Base-by-base conservation (phyloP, 768 basidiomycete species). In the Pleurotus giganteus region DNA sequence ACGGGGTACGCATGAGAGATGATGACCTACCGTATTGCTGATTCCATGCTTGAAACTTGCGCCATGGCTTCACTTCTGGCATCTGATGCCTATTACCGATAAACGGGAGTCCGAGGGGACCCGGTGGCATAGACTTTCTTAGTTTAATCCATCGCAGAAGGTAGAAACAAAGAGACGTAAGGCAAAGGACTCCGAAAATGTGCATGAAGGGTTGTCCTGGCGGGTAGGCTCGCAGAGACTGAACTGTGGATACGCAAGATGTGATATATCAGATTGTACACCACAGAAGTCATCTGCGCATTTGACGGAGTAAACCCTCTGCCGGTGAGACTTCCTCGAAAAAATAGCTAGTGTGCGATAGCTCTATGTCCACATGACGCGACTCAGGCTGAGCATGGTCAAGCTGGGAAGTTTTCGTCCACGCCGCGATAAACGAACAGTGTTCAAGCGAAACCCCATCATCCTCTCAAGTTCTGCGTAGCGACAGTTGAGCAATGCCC, bases 81-180 rank as follows among this genome's bases (percentile, higher is more conserved):
- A 80, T 63, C 53, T 81, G 75, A 53, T 76, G 69, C 32, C 66
- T 63, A 59, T 80, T 82, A 0, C 80, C 79, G 23, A 80, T 68
- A 45, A 67, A 70, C 2, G 77, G 78, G 15, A 78, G 59, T 27
- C 75, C 75, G 2, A 69, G 60, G 37, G 78, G 78, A 2, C 78
- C 78, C 0, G 78, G 78, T 23, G 78, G 78, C 74, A 77, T 75
- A 13, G 60, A 43, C 51, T 59, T 63, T 5, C 72, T 65, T n/a
- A 66, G 59, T 28, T 59, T 61, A 42, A 63, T 51, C 71, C 72
- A 71, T 51, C 32, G 49, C 5, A 51, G 31, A 11, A 51, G 15
- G 3, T 36, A 26, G 17, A 51, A 21, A 6, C n/a, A 12, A 37
- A 19, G n/a, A 11, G n/a, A n/a, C 9, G 49, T 37, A 4, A 51